Evolutionary conservation across 2,329 filamentous ascomycete genomes (phyloP).

Genomic region (Alternaria brassicae): DNA sequence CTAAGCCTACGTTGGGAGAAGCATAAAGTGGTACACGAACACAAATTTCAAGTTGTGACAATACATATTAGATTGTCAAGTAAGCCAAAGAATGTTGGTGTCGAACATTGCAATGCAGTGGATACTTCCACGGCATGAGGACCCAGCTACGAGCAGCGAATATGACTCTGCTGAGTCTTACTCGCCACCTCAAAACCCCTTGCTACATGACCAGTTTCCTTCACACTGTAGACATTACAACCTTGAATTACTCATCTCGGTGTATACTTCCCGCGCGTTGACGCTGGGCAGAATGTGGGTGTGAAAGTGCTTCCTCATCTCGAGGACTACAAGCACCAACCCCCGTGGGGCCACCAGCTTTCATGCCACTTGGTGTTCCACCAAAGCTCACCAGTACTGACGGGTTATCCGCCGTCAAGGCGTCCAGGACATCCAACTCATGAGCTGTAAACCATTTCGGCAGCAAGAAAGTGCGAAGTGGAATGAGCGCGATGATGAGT

Average conservation of each 20-base stretch:
- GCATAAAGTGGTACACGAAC: too few species aligned
- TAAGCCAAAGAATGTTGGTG: neutral
- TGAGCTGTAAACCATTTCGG: slow-evolving; percentile 58
- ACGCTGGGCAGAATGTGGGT: slow-evolving; percentile 16
- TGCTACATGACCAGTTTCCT: neutral
- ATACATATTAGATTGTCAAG: neutral
- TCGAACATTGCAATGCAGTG: neutral
- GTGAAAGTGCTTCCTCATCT: slow-evolving; percentile 20
- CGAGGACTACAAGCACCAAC: slow-evolving; percentile 17
- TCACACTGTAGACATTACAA: neutral
- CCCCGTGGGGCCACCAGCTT: slow-evolving; percentile 1
- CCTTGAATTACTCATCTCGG: neutral
- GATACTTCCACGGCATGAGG: neutral
- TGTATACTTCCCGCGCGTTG: slow-evolving; percentile 35
- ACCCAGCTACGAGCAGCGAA: neutral
- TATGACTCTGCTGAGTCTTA: neutral
- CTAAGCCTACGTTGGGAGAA: too few species aligned
- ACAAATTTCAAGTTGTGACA: neutral
- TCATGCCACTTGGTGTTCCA: slow-evolving; percentile 51
- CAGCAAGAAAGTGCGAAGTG: slow-evolving; percentile 58
- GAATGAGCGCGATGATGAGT: slow-evolving; percentile 63
- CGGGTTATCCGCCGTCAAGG: slow-evolving; percentile 60
- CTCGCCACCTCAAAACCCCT: too few species aligned
- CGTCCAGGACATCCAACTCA: slow-evolving; percentile 60
- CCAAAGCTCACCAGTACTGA: slow-evolving; percentile 61